These are phyloP conservation scores for Zoysia matrella DNA, from an alignment of 202 grass and related monocot genomes.

Conservation along the genomic window DNA sequence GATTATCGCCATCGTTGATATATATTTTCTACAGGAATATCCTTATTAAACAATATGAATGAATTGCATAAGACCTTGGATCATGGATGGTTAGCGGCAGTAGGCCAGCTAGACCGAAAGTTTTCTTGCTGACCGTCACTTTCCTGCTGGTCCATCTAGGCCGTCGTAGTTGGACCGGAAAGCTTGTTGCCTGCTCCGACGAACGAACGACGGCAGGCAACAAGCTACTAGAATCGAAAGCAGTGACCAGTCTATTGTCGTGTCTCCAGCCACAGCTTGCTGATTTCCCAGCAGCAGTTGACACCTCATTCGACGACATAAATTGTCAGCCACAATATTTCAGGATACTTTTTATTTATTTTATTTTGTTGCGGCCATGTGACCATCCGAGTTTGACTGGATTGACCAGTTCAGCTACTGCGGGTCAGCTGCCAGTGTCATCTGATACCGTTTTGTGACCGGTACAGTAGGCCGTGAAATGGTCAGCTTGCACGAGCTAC, in stretches of 20 bases:
- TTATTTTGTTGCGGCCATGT: not conserved
- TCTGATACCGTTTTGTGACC: not conserved
- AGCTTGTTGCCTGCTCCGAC: not conserved
- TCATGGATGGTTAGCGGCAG: not conserved
- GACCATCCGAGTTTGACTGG: conserved; percentile 13
- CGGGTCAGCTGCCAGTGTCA: too few relatives aligned
- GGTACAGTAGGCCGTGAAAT: not conserved
- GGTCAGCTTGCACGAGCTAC: conserved; percentile 1
- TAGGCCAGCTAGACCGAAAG: conserved; percentile 7
- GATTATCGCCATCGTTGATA: too few relatives aligned
- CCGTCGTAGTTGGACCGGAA: not conserved
- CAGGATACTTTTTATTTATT: not conserved
- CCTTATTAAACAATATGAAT: not conserved
- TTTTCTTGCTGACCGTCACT: conserved; percentile 43
- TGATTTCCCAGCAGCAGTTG: conserved; percentile 11
- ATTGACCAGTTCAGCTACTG: not conserved
- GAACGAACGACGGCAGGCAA: not conserved
- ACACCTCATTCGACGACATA: not conserved
- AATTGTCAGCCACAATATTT: not conserved
- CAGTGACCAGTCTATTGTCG: conserved; percentile 27
- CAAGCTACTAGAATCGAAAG: not conserved
- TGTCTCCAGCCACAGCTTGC: not conserved
- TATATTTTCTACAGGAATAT: not conserved
- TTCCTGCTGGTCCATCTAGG: conserved; percentile 3
- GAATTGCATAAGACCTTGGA: not conserved